Evolutionary conservation across 2,329 filamentous ascomycete species (phyloP).

Genomic region (Penicillium palitans): DNA sequence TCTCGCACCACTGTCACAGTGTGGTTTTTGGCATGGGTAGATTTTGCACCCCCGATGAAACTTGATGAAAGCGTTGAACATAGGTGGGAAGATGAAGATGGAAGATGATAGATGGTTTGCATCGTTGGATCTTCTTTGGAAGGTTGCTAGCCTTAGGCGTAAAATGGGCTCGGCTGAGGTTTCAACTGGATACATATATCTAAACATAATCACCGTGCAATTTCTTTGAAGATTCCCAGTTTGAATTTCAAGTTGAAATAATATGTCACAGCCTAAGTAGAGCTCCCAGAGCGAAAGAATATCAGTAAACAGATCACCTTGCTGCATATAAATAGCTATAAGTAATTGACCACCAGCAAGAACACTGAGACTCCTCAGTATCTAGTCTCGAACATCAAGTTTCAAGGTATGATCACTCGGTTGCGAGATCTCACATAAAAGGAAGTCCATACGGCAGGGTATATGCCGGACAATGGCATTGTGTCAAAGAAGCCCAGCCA

Average conservation of each 20-base stretch:
- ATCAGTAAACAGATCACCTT: neutral
- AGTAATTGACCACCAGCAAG: neutral
- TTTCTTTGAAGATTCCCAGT: neutral
- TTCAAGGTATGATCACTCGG: neutral
- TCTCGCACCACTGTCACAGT: neutral
- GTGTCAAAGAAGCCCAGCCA: neutral
- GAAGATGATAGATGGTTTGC: neutral
- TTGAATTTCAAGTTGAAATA: neutral
- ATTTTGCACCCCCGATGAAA: neutral
- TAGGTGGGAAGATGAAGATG: neutral
- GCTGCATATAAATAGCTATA: neutral
- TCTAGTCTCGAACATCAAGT: neutral
- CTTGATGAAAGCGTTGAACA: neutral
- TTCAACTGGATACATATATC: neutral
- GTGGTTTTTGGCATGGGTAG: neutral
- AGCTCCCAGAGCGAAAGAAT: neutral
- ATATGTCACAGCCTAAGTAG: neutral
- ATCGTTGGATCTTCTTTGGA: neutral
- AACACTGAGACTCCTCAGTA: too few species aligned
- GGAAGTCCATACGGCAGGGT: neutral
- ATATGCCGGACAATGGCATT: neutral
- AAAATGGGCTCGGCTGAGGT: neutral
- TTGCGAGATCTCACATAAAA: neutral
- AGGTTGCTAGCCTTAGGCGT: neutral
- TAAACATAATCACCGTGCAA: neutral